Base-by-base conservation (phyloP, 208 protist species). In the Wallacemonas collosoma region DNA sequence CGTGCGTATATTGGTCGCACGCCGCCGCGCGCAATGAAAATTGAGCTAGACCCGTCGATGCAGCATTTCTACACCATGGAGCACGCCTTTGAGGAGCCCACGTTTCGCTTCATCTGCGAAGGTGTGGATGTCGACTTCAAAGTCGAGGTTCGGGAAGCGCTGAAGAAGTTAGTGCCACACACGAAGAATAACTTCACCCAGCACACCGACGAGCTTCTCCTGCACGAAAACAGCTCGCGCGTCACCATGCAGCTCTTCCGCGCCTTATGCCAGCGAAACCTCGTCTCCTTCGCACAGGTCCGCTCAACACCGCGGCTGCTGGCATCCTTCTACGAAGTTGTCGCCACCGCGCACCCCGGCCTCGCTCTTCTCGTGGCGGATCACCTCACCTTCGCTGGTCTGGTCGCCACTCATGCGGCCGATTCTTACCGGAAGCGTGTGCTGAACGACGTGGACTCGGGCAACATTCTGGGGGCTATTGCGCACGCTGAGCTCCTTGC, bases 61-160 rank as follows among this genome's bases (percentile, higher is more conserved):
- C 68, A 79, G 40, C 50, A 77, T 38, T 65, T 53, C 43, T 96
- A 96, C 75, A 68, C 64, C 38, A 93, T 96, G 78, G 89, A 93
- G 60, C 72, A 83, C 36, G 92, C 92, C 35, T 96, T 94, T 72
- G 92, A 96, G 80, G 88, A 93, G 66, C 89, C 92, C 5, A 93
- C 88, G 12, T 89, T 96, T 57, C 85, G 86, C 48, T 94, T 93
- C 80, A 73, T 95, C 39, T 95, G 81, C 68, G 93, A 94, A 68
- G 93, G 93, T 26, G 65, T 81, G 2, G 93, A 95, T 68, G 81
- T 97, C 6, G 93, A 97, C 72, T 93, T 90, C 60, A 94, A 91
- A 68, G 67, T 87, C 54, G 86, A 94, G 40, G 83, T 97, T 5
- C 83, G 90, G n/a, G 79, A 64, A 39, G 81, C 76, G n/a, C 53